phyloP scores from a whole-genome alignment of 2,329 filamentous ascomycete species.

The Malbranchea cinnamomea region DNA sequence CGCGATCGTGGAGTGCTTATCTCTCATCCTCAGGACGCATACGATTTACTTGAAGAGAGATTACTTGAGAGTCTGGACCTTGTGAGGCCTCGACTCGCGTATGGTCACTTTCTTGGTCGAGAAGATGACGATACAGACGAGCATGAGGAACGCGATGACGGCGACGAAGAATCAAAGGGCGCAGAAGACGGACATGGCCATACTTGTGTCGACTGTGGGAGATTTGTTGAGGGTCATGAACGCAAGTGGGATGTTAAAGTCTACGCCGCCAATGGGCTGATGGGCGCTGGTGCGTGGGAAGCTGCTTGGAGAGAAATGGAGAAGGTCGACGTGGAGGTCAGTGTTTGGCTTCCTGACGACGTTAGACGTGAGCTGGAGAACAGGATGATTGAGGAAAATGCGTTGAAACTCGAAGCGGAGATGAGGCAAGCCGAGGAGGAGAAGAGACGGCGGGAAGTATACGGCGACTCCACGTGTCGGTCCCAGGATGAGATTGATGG shows the following conservation, averaged over 20 bases:
- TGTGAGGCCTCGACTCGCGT: constrained; percentile 38
- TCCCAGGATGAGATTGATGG: constrained; percentile 13
- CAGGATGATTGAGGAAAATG: constrained; percentile 27
- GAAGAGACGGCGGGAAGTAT: constrained; percentile 10
- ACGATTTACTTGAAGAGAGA: constrained; percentile 47
- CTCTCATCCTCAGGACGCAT: constrained; percentile 47
- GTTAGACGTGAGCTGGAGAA: constrained; percentile 36
- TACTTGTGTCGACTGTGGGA: constrained; percentile 36
- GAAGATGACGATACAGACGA: constrained; percentile 14
- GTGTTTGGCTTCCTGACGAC: constrained; percentile 48
- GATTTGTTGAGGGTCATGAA: constrained; percentile 32
- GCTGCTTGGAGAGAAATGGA: constrained; percentile 98
- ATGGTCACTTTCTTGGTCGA: constrained; percentile 40
- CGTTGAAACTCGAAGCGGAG: constrained; percentile 12
- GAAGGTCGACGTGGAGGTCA: constrained; percentile 85
- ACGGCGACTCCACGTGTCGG: constrained; percentile 8
- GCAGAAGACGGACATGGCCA: constrained; percentile 21
- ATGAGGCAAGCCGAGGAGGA: constrained; percentile 10
- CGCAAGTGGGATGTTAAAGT: constrained; percentile 57
- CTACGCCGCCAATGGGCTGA: constrained; percentile 87
- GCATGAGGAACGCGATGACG: constrained; percentile 9
- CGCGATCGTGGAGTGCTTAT: constrained; percentile 44
- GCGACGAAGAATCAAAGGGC: constrained; percentile 22
- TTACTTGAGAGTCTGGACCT: constrained; percentile 46
- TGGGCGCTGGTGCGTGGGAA: constrained; percentile 81